These are phyloP conservation scores for Teratosphaeria epicoccoides DNA, from an alignment of 2,329 filamentous ascomycete genomes.

Conservation along the genomic window DNA sequence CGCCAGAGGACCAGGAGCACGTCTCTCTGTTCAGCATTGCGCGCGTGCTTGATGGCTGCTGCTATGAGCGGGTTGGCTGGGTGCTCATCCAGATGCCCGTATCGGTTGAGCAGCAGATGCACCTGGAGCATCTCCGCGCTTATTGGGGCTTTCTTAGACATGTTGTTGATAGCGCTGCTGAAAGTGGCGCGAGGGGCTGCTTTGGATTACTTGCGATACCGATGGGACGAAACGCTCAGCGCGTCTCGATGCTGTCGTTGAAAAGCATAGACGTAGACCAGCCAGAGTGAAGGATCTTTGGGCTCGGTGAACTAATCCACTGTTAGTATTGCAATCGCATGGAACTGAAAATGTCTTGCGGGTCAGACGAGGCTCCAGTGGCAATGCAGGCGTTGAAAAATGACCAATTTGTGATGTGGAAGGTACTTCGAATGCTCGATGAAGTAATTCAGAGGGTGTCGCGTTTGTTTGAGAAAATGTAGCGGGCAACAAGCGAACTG, in stretches of 20 bases:
- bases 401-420: too few relatives aligned
- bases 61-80: neutral
- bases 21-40: neutral
- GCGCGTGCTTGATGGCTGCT: neutral
- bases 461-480: neutral
- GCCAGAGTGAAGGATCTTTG: neutral
- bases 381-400: neutral
- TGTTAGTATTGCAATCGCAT: neutral
- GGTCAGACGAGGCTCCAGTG: neutral
- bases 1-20: neutral
- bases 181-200: neutral
- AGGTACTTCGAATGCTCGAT: too few relatives aligned
- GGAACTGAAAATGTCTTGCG: neutral
- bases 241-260: neutral
- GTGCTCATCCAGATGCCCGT: neutral
- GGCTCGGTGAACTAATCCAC: neutral
- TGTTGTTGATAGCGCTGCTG: neutral
- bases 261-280: neutral
- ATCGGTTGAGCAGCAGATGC: neutral
- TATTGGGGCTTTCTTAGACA: neutral
- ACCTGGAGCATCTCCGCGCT: neutral
- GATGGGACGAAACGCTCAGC: neutral
- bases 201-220: neutral
- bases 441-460: neutral
- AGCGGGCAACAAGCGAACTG: neutral